A percentile compares a stretch with the other conserved stretches of the same genome.
These are phyloP conservation scores for Phytopythium helicoides DNA, from an alignment of 352 stramenopile genomes.

Conservation along the genomic window DNA sequence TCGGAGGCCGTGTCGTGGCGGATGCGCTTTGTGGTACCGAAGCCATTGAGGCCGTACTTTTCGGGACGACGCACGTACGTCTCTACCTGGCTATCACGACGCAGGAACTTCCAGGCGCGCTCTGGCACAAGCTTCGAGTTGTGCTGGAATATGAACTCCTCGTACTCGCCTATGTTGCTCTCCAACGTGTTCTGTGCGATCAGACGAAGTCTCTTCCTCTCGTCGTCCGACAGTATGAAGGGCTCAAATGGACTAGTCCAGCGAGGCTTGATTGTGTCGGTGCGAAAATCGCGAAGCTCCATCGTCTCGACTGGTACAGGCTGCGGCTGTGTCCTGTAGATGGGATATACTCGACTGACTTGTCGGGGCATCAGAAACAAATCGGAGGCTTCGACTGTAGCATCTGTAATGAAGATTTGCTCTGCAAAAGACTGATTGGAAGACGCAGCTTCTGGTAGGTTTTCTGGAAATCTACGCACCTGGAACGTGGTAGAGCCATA, in stretches of 20 bases:
- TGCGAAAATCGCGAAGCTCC: conserved; percentile 4
- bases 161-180: conserved; percentile 25
- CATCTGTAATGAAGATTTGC: no score
- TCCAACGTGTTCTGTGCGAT: conserved; percentile 24
- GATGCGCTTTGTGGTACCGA: neutral
- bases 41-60: conserved; percentile 3
- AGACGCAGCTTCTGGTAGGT: no score
- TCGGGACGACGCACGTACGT: neutral
- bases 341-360: no score
- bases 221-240: neutral
- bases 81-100: conserved; percentile 9
- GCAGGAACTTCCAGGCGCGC: conserved; percentile 27
- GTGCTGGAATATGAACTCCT: conserved; percentile 26
- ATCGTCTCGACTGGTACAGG: neutral
- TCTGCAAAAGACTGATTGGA: no score
- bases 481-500: no score
- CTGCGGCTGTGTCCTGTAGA: no score
- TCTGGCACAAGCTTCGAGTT: conserved; percentile 21
- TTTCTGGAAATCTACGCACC: no score
- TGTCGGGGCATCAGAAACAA: no score
- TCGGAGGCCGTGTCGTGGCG: no score
- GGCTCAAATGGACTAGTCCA: conserved; percentile 2
- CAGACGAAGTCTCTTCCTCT: conserved; percentile 15
- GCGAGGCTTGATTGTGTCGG: neutral
- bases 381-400: no score